Evolutionary conservation across 257 asterid genomes (phyloP), one percentile per base, ranked within the genome.

Genomic region (Verbena officinalis): DNA sequence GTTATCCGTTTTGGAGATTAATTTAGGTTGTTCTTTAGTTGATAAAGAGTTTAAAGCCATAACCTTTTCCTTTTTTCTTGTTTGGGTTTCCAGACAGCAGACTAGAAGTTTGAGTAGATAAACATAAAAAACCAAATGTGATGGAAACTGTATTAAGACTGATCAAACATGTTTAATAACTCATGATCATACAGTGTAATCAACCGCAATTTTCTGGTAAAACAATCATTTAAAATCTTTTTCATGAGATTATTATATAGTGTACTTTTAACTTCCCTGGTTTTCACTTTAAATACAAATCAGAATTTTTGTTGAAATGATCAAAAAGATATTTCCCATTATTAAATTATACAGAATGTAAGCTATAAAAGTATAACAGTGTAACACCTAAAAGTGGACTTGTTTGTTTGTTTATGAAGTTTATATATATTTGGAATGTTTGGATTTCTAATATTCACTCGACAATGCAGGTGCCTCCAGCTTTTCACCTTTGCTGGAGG

Each of bases 381-480:
- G 9, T 14, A 36, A 58, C 34, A 58, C 34, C 27, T 17, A 24
- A 42, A 42, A 14, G 31, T 17, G 31, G 30, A 50, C 16, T 10
- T 43, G 4, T 31, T 33, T 55, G 39, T 14, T 61, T 65, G 5
- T 7, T 0, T 24, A 11, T 51, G 1, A 34, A 34, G n/a, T 19
- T 1, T 27, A 4, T 40, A 48, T 40, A 20, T 19, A 11, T 11
- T 16, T 40, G 7, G 42, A 62, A 59, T 65, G 50, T 49, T 36
- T 59, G 69, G 63, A 38, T 64, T 73, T 67, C 62, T 67, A 44
- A 72, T 62, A 62, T 54, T 73, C 72, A 61, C 65, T 69, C 55
- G 62, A 30, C 49, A 20, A 36, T 81, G 76, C 86, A 79, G 90
- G 74, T 69, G 46, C 76, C 57, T 62, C 7, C 21, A 52, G 52